Evolutionary conservation across 2,329 filamentous ascomycete genomes (phyloP).

Genomic region (Ophiostoma piceae): DNA sequence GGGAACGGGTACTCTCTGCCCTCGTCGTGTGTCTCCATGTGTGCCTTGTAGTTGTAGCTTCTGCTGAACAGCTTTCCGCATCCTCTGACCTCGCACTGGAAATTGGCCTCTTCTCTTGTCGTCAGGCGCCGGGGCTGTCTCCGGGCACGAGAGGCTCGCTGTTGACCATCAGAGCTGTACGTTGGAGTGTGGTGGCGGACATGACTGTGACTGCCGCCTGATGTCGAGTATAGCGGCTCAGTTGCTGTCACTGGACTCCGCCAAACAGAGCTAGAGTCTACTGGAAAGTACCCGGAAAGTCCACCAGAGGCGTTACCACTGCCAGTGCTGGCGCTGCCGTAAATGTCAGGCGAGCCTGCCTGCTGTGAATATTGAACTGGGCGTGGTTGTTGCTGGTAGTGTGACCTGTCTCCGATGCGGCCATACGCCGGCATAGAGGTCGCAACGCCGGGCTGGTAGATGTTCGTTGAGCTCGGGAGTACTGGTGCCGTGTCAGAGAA

Average conservation of each 20-base stretch:
- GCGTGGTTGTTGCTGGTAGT: slow-evolving; percentile 39
- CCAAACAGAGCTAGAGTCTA: slow-evolving; percentile 38
- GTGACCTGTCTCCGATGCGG: background rate
- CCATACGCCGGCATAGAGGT: slow-evolving; percentile 25
- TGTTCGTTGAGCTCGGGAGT: background rate
- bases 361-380: slow-evolving; percentile 32
- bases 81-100: slow-evolving; percentile 60
- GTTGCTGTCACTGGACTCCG: slow-evolving; percentile 29
- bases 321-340: background rate
- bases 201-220: background rate
- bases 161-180: background rate
- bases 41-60: slow-evolving; percentile 80
- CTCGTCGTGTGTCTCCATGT: slow-evolving; percentile 78
- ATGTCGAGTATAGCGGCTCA: slow-evolving; percentile 17
- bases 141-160: slow-evolving; percentile 31
- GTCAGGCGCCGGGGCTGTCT: slow-evolving; percentile 49
- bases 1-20: slow-evolving; percentile 64
- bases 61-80: slow-evolving; percentile 78
- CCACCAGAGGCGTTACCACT: slow-evolving; percentile 28
- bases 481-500: background rate
- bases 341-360: slow-evolving; percentile 32
- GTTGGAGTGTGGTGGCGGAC: background rate
- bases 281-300: slow-evolving; percentile 37
- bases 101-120: slow-evolving; percentile 65
- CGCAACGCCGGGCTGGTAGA: slow-evolving; percentile 28